These are phyloP conservation scores for Cichorium intybus DNA, from an alignment of 140 eudicot species.

Conservation along the genomic window DNA sequence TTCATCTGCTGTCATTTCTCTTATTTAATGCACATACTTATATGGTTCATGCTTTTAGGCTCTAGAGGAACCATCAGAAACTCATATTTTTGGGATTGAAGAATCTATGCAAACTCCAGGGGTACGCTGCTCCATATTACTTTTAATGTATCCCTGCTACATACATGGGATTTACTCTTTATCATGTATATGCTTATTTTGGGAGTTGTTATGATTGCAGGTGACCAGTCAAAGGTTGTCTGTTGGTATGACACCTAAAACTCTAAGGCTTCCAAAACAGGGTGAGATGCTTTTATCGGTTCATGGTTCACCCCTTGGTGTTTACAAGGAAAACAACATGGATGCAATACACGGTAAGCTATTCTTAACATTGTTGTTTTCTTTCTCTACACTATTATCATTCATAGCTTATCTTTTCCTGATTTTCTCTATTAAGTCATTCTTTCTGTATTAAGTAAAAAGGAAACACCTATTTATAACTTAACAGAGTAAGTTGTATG, in stretches of 20 bases:
- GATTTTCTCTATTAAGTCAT: too few relatives aligned
- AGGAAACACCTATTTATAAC: not conserved
- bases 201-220: conserved; percentile 38
- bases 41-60: conserved; percentile 38
- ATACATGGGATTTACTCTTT: not conserved
- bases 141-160: not conserved
- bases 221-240: conserved; percentile 64
- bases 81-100: conserved; percentile 54
- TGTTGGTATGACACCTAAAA: conserved; percentile 78
- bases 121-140: conserved; percentile 39
- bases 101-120: conserved; percentile 87
- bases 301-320: conserved; percentile 97
- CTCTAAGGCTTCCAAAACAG: conserved; percentile 69
- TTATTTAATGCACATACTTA: not conserved
- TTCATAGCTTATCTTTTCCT: not conserved
- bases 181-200: not conserved
- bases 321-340: conserved; percentile 88
- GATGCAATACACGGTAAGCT: conserved; percentile 81
- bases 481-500: too few relatives aligned
- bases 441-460: too few relatives aligned
- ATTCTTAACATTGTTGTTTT: not conserved
- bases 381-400: not conserved
- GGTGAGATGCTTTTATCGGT: conserved; percentile 93
- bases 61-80: conserved; percentile 60
- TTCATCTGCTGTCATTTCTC: not conserved